phyloP scores from a whole-genome alignment of 192 early-diverging fungal species.

The Fimicolochytrium jonesii region DNA sequence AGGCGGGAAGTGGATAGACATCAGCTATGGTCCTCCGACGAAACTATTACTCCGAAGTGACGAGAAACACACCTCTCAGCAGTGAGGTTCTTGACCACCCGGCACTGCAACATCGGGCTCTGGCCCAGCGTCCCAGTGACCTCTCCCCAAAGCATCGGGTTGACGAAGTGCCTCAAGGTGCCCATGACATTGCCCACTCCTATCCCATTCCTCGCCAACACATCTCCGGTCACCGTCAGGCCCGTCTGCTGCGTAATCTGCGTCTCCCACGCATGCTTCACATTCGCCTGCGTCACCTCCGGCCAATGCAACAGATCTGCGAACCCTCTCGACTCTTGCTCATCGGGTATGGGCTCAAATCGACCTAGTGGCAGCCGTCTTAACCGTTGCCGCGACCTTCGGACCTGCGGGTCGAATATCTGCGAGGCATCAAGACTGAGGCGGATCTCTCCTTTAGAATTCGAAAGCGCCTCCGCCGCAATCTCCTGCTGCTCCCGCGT shows the following conservation, averaged over 20 bases:
- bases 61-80: conserved; percentile 30
- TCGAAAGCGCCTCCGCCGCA: conserved; percentile 41
- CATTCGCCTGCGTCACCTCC: conserved; percentile 31
- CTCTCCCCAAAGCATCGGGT: conserved; percentile 67
- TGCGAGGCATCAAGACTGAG: conserved; percentile 46
- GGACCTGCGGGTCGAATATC: conserved; percentile 32
- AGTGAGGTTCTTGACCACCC: conserved; percentile 58
- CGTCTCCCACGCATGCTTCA: conserved; percentile 56
- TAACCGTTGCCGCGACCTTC: not conserved
- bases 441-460: conserved; percentile 46
- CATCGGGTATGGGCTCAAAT: conserved; percentile 11
- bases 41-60: too few species aligned
- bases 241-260: conserved; percentile 32
- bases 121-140: conserved; percentile 57
- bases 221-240: conserved; percentile 40
- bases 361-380: conserved; percentile 9
- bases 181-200: conserved; percentile 75
- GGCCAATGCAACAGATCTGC: conserved; percentile 20
- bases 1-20: too few species aligned
- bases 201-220: conserved; percentile 55
- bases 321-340: not conserved
- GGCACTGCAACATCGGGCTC: conserved; percentile 48
- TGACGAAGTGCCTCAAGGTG: conserved; percentile 72
- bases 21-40: too few species aligned
- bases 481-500: conserved; percentile 28